Evolutionary conservation across 176 grass and related monocot species (phyloP).

Genomic region (Triticum aestivum): IWGSC_CS_RefSeq_v2.1 NC_057808.1:373200521-373201020

Average conservation of each 20-base stretch:
- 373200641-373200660: slow-evolving; percentile 63
- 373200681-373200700: background rate
- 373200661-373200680: slow-evolving; percentile 70
- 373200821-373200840: slow-evolving; percentile 56
- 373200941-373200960: background rate
- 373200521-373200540: background rate
- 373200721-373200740: too few relatives aligned
- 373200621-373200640: slow-evolving; percentile 72
- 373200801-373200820: slow-evolving; percentile 53
- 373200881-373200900: background rate
- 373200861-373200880: slow-evolving; percentile 18
- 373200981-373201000: too few relatives aligned
- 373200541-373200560: background rate
- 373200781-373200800: background rate
- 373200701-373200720: background rate
- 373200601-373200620: slow-evolving; percentile 47
- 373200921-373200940: too few relatives aligned
- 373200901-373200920: background rate
- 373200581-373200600: slow-evolving; percentile 27
- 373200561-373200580: background rate
- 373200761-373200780: too few relatives aligned
- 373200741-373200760: background rate
- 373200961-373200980: too few relatives aligned
- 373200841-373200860: slow-evolving; percentile 1
- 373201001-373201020: too few relatives aligned